phyloP scores from a whole-genome alignment of 495 filamentous ascomycete genomes.

The Neurospora cerealis region DNA sequence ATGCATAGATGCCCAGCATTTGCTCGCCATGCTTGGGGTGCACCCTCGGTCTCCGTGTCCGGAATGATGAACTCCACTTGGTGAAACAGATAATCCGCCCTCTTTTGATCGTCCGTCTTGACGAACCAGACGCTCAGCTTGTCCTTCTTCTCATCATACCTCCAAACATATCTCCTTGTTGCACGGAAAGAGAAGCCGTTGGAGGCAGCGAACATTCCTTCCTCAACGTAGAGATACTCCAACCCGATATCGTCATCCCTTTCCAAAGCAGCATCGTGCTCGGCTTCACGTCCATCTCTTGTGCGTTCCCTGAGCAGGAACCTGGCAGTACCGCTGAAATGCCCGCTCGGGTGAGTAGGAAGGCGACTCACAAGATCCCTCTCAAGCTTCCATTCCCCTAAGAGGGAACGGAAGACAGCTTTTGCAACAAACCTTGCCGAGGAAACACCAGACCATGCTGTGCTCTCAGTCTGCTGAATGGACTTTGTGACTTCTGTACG shows the following conservation, averaged over 20 bases:
- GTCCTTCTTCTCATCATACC: slow-evolving; percentile 45
- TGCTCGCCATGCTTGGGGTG: slow-evolving; percentile 40
- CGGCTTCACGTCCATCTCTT: slow-evolving; percentile 32
- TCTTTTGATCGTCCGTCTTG: slow-evolving; percentile 42
- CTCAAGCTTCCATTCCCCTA: slow-evolving; percentile 59
- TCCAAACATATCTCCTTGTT: slow-evolving; percentile 46
- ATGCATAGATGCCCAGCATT: slow-evolving; percentile 52
- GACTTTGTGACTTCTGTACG: slow-evolving; percentile 16
- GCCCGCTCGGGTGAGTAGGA: slow-evolving; percentile 46
- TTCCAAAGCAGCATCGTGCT: slow-evolving; percentile 10
- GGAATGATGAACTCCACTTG: slow-evolving; percentile 34
- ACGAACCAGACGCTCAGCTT: slow-evolving; percentile 59
- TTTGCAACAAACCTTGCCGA: slow-evolving; percentile 39
- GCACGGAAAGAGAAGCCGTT: slow-evolving; percentile 37
- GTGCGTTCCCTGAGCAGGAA: slow-evolving; percentile 53
- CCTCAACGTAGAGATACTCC: slow-evolving; percentile 61
- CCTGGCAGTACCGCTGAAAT: slow-evolving; percentile 47
- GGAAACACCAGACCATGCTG: slow-evolving; percentile 24
- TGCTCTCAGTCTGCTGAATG: slow-evolving; percentile 23
- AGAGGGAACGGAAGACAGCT: slow-evolving; percentile 64
- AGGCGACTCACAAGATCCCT: slow-evolving; percentile 37
- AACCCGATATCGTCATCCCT: slow-evolving; percentile 30
- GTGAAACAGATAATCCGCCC: slow-evolving; percentile 60
- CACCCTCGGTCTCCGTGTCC: slow-evolving; percentile 2
- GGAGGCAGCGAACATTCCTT: slow-evolving; percentile 45